These are phyloP conservation scores for Hansfordia pulvinata DNA, from an alignment of 2,329 filamentous ascomycete species.

Conservation along the genomic window DNA sequence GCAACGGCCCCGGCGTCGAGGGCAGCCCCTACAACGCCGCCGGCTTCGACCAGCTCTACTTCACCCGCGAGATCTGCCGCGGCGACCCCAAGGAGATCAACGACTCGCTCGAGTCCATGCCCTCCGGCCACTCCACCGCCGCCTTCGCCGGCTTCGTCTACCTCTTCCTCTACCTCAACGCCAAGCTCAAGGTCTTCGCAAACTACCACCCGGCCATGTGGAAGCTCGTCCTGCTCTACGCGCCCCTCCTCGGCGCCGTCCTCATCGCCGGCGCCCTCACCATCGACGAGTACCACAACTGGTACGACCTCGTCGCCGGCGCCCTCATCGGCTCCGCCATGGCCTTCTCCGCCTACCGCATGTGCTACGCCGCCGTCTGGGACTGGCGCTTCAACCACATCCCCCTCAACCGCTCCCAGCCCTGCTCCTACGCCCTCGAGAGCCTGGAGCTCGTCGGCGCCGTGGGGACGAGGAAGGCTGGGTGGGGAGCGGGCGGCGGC, in stretches of 20 bases:
- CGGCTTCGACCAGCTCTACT: constrained; percentile 50
- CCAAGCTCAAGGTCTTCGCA: constrained; percentile 62
- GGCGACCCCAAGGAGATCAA: constrained; percentile 51
- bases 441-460: constrained; percentile 35
- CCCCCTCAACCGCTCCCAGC: constrained; percentile 42
- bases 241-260: constrained; percentile 52
- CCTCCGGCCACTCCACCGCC: constrained; percentile 60
- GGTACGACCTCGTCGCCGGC: constrained; percentile 60
- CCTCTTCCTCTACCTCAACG: constrained; percentile 61
- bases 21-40: constrained; percentile 27
- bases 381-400: constrained; percentile 55
- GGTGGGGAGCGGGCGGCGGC: no score
- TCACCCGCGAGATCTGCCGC: constrained; percentile 56
- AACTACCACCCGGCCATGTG: constrained; percentile 63
- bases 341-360: constrained; percentile 51
- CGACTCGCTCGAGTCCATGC: constrained; percentile 57
- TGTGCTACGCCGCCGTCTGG: constrained; percentile 55
- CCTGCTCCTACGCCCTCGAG: constrained; percentile 35
- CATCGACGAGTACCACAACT: constrained; percentile 63
- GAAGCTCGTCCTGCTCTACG: constrained; percentile 54
- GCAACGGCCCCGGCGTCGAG: constrained; percentile 24
- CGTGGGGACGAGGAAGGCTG: constrained; percentile 43
- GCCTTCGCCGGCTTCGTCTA: constrained; percentile 61
- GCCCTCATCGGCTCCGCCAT: constrained; percentile 51
- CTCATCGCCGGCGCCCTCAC: constrained; percentile 58